These are phyloP conservation scores for Gypsophila paniculata DNA, from an alignment of 179 eudicot genomes.

Conservation along the genomic window DNA sequence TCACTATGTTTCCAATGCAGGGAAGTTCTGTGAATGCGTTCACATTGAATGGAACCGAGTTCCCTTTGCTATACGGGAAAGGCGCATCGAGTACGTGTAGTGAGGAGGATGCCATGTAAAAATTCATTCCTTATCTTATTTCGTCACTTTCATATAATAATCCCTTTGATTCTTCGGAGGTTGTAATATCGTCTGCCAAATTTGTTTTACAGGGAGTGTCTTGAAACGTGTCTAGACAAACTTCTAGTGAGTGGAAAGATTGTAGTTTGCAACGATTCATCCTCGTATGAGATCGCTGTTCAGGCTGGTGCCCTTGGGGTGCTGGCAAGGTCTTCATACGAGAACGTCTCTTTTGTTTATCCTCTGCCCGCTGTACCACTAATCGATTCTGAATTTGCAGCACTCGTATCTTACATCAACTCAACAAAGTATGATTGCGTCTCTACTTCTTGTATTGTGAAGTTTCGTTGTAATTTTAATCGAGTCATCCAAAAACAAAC, in stretches of 20 bases:
- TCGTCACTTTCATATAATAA: too few relatives aligned
- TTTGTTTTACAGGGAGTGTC: slow-evolving; percentile 6
- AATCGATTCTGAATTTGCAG: slow-evolving; percentile 9
- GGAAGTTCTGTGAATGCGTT: slow-evolving; percentile 18
- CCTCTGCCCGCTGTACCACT: slow-evolving; percentile 35
- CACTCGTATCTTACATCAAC: slow-evolving; percentile 24
- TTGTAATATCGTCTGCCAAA: too few relatives aligned
- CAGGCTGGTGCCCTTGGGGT: slow-evolving; percentile 22
- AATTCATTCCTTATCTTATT: too few relatives aligned
- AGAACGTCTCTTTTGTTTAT: slow-evolving; percentile 8
- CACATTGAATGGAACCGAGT: slow-evolving; percentile 6
- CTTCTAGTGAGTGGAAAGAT: slow-evolving; percentile 31
- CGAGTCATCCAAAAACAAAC: background rate
- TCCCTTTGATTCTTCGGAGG: too few relatives aligned
- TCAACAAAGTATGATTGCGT: slow-evolving; percentile 33
- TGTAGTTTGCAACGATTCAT: slow-evolving; percentile 14
- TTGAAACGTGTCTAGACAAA: slow-evolving; percentile 14
- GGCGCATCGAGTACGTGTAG: background rate
- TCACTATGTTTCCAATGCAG: slow-evolving; percentile 1
- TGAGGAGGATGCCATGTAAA: slow-evolving; percentile 16
- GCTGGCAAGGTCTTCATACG: background rate
- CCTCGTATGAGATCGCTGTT: background rate
- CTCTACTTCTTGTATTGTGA: background rate
- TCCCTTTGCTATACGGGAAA: slow-evolving; percentile 20
- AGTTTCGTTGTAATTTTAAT: background rate